phyloP scores from a whole-genome alignment of 83 land plant species.

The Picea engelmannii region DNA sequence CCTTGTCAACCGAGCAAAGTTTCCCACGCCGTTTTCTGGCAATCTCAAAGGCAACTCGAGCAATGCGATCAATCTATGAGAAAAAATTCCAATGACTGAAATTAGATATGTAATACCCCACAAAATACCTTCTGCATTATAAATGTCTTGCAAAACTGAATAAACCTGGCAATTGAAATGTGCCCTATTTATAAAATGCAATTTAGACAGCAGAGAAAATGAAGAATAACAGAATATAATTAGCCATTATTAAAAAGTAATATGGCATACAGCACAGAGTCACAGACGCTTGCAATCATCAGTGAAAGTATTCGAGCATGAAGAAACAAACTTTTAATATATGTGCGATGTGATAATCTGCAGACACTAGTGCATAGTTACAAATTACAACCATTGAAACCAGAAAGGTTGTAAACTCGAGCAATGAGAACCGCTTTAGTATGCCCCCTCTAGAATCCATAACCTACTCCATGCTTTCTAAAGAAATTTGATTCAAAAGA shows the following conservation, averaged over 20 bases:
- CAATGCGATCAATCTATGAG: constrained; percentile 91
- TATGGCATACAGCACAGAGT: too few species aligned
- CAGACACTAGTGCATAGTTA: too few species aligned
- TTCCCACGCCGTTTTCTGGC: constrained; percentile 84
- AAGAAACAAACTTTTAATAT: too few species aligned
- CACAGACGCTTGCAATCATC: not conserved
- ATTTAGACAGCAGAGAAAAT: not conserved
- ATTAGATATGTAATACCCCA: not conserved
- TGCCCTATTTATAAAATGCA: not conserved
- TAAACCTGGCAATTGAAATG: not conserved
- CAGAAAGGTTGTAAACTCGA: too few species aligned
- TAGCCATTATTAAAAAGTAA: not conserved
- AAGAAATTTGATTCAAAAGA: too few species aligned
- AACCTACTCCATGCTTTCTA: too few species aligned
- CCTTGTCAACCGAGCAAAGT: constrained; percentile 98
- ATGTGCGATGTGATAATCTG: too few species aligned
- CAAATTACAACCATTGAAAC: too few species aligned
- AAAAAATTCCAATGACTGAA: constrained; percentile 1
- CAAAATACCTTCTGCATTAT: not conserved
- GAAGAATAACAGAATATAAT: not conserved
- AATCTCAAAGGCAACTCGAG: constrained; percentile 90
- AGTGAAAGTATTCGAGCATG: too few species aligned
- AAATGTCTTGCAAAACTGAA: constrained; percentile 4
- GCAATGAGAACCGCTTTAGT: too few species aligned
- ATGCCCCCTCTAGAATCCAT: too few species aligned